phyloP scores from a whole-genome alignment of 164 flowering plant species.

The Annona squamosa region DNA sequence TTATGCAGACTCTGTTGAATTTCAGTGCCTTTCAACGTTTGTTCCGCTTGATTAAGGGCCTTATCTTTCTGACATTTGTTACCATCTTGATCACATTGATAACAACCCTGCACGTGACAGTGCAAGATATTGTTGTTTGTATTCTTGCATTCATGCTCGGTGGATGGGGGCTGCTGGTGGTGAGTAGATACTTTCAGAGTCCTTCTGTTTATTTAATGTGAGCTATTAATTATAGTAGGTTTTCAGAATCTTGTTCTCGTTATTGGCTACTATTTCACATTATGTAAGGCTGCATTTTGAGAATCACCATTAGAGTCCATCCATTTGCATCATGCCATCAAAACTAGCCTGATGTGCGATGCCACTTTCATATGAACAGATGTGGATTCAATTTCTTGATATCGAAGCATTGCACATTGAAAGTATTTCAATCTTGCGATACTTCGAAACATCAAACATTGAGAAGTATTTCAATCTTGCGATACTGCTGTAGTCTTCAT shows the following conservation, averaged over 20 bases:
- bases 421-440: too few relatives aligned
- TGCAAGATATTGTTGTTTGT: constrained; percentile 70
- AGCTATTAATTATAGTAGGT: background rate
- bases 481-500: too few relatives aligned
- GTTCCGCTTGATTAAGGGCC: constrained; percentile 76
- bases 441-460: too few relatives aligned
- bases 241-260: background rate
- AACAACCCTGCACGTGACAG: constrained; percentile 59
- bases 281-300: background rate
- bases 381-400: too few relatives aligned
- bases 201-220: background rate
- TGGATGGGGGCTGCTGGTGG: constrained; percentile 96
- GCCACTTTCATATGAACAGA: too few relatives aligned
- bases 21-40: constrained; percentile 84
- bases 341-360: too few relatives aligned
- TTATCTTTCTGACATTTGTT: constrained; percentile 70
- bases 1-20: constrained; percentile 59
- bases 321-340: too few relatives aligned
- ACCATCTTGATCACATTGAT: constrained; percentile 54
- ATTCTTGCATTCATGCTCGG: constrained; percentile 90
- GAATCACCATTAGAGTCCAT: too few relatives aligned
- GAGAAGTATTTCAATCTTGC: too few relatives aligned
- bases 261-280: background rate
- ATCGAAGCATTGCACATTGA: too few relatives aligned
- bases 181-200: constrained; percentile 21